Base-by-base conservation (phyloP, 345 rosid genomes). In the Microcos paniculata region DNA sequence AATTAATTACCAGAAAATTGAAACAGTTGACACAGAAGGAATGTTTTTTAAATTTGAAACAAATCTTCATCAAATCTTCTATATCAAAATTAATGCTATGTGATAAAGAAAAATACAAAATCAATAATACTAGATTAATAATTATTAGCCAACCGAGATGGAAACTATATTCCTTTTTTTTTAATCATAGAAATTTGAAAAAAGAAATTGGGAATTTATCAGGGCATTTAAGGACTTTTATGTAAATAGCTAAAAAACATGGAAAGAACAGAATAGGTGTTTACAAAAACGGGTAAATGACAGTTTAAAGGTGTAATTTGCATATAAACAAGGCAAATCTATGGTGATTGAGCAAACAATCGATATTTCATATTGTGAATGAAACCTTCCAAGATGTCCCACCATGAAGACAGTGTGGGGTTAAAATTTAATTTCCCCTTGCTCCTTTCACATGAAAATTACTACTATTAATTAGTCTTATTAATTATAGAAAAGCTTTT, bases 351-450 rank as follows among this genome's bases (percentile, higher is more conserved):
- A 63, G 64, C 15, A 24, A 61, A 64, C 62, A 64, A 4, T 35
- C 4, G 6, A 35, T 35, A 35, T 3, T 35, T 35, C 4, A 35
- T 35, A 7, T 3, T 51, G 13, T 21, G 33, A 9, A 57, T 11
- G 7, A 57, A 24, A 57, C 61, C 31, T 55, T 79, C 40, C 73
- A n/a, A 42, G 40, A 66, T 65, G 69, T 67, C 70, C 62, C 31
- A 24, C 62, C 59, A 70, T 35, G 58, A 56, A 64, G 81, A 81
- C 79, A 81, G 26, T 62, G n/a, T 48, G 38, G 33, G 30, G 16
- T 57, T 35, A 3, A 7, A 35, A n/a, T n/a, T 35, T 35, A 35
- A 35, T 35, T 57, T 57, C 46, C 24, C 66, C 5, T 75, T 46
- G 30, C 40, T 48, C 48, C 26, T 21, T n/a, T 69, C 71, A 58